Base-by-base conservation (phyloP, 768 basidiomycete species). In the Kwoniella shandongensis region DNA sequence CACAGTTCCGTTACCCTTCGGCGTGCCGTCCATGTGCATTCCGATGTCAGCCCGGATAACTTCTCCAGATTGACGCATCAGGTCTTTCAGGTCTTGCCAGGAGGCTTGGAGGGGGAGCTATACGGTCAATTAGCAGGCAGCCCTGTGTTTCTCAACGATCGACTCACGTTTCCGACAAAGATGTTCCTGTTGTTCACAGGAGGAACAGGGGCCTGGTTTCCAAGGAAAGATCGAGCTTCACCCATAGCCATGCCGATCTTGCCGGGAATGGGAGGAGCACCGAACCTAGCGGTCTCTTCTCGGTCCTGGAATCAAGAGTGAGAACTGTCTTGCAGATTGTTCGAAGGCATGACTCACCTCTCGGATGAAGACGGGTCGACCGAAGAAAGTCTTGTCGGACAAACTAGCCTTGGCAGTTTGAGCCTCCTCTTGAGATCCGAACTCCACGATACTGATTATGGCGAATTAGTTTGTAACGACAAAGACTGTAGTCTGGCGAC, bases 41-140 rank as follows among this genome's bases (percentile, higher is more conserved):
- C 93, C 92, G 62, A 97, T 91, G 75, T 98, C 94, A 54, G 94
- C 91, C 44, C 94, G 86, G 62, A 97, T 85, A 66, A 99, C 93
- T 72, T 90, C 89, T 6, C 94, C 94, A 42, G 94, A 89, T 26
- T 89, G 85, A 54, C 94, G 86, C 86, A 98, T 97, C 26, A 98
- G 80, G 76, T 98, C 94, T 73, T 98, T 98, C 54, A 98, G 79
- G 75, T 98, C 94, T 75, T 99, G 94, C 94, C 94, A 99, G 27
- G 91, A 91, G n/a, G 91, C 92, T 79, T 93, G 91, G 73, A 89
- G 91, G 1, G 92, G 93, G 26, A 98, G 79, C 93, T 97, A 62
- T 4, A 32, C n/a, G 46, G 8, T 20, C 5, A 8, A 48, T 30
- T n/a, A 29, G 17, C 25, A 20, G 4, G 11, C 17, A 22, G 23